Percentiles rank a stretch among this genome's conserved stretches.
These are phyloP conservation scores for Astrocystis sublimbata DNA, from an alignment of 495 filamentous ascomycete species.

Conservation along the genomic window DNA sequence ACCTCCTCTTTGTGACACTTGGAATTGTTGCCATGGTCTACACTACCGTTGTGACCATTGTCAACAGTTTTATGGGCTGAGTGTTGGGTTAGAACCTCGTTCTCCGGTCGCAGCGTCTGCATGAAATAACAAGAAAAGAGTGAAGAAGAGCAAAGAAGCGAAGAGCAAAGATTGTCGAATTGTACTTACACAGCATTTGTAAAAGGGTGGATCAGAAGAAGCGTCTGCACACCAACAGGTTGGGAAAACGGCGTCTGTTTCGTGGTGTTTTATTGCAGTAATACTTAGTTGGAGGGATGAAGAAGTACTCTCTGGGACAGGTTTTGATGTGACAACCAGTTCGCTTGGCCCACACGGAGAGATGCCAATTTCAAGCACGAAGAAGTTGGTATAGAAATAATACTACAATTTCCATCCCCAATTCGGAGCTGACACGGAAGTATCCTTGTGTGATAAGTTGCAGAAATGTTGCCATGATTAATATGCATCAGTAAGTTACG, in stretches of 20 bases:
- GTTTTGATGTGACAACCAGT: no score
- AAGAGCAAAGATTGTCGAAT: background rate
- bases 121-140: slow-evolving; percentile 3
- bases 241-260: no score
- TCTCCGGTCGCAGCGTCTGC: background rate
- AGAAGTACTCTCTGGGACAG: no score
- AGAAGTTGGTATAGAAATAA: no score
- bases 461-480: no score
- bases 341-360: no score
- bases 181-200: background rate
- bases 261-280: background rate
- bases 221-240: background rate
- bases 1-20: slow-evolving; percentile 56
- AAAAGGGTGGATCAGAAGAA: background rate
- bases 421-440: no score
- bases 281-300: no score
- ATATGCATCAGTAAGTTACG: no score
- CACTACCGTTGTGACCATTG: slow-evolving; percentile 58
- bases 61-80: slow-evolving; percentile 41
- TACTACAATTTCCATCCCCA: no score
- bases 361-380: no score
- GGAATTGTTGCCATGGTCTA: slow-evolving; percentile 63
- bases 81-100: background rate
- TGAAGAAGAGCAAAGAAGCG: background rate
- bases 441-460: no score